Base-by-base conservation (phyloP, 2,329 filamentous ascomycete species). In the Epichloe gansuensis region DNA sequence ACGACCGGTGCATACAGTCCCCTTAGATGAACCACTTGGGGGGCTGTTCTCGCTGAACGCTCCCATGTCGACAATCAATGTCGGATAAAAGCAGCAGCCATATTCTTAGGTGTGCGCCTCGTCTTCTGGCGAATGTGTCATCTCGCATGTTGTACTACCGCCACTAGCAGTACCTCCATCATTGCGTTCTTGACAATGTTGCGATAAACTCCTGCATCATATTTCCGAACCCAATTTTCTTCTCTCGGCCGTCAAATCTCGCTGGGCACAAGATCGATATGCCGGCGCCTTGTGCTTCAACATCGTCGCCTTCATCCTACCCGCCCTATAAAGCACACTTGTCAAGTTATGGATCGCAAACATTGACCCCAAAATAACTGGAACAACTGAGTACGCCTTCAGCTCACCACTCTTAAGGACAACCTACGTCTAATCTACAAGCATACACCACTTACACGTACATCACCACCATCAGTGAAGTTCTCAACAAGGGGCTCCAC, bases 401-500 rank as follows among this genome's bases (percentile, higher is more conserved):
- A 17, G 31, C 13, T 31, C 21, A 35, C 17, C 4, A 50, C 7
- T 34, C 21, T 23, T 15, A 5, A 23, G n/a, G 8, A 41, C 13
- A 8, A 41, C 23, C 7, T 15, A 11, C 23, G 11, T 15, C 27
- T 23, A 23, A 23, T n/a, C 12, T 15, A 8, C 9, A 5, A 12
- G 9, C 25, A 23, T 45, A 7, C 36, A 57, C 52, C 9, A 69
- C 75, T 0, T 86, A 84, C 64, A 87, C 81, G 0, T 88, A 88
- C 63, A 85, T 88, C 54, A 74, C 76, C 21, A 75, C 81, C 0
- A 71, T 87, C 0, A 77, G 76, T 1, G 81, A 88, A 61, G 82
- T 86, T 0, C 64, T 89, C 15, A 88, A 88, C 56, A 84, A 89
- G 62, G 84, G 84, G 0, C 75, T 89, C 84, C 84, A 21, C 0